Evolutionary conservation across 257 asterid genomes (phyloP), one percentile per base, ranked within the genome.

Genomic region (Solanum rostratum): DNA sequence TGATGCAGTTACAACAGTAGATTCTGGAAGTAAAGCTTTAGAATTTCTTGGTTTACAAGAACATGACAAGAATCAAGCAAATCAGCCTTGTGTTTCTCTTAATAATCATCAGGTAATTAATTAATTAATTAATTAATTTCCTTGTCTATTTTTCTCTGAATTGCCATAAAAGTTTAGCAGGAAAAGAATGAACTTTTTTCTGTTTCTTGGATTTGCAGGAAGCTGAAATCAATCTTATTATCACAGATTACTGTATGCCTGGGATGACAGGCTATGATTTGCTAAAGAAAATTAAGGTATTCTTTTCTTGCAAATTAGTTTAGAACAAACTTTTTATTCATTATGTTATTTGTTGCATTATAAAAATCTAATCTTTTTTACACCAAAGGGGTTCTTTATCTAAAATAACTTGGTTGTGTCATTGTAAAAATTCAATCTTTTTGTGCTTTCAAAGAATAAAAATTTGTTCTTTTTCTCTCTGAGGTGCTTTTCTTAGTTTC

Each of bases 1-100:
- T 49, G n/a, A 16, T 76, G 62, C 90, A 92, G 95, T 92, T 84
- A 92, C 95, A 30, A 88, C 95, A 19, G 94, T 92, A 55, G 95
- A 92, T 90, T 91, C 94, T 57, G 95, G 95, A 27, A 91, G 89
- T 76, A 92, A 91, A 80, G 95, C 95, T 45, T 82, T 92, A 57
- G 91, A 92, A 71, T 86, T 92, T 86, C 88, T 92, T 85, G 94
- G 95, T 13, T 87, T 91, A 76, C 86, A 83, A 82, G 90, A 84
- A 79, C 73, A 87, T 83, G 89, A 87, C 33, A 22, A 83, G 39
- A 85, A 20, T 78, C 84, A 73, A 80, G 37, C 85, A 19, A 85
- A 65, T 79, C 90, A 88, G 20, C 65, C 88, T 76, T 88, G 86
- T 85, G 85, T 87, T 65, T 88, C 86, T 85, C 86, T 87, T 16